A percentile compares a stretch with the other conserved stretches of the same genome.
Evolutionary conservation across 1,139 yeast genomes (phyloP).

Genomic region (Keqinozyma sinolaborantium): DNA sequence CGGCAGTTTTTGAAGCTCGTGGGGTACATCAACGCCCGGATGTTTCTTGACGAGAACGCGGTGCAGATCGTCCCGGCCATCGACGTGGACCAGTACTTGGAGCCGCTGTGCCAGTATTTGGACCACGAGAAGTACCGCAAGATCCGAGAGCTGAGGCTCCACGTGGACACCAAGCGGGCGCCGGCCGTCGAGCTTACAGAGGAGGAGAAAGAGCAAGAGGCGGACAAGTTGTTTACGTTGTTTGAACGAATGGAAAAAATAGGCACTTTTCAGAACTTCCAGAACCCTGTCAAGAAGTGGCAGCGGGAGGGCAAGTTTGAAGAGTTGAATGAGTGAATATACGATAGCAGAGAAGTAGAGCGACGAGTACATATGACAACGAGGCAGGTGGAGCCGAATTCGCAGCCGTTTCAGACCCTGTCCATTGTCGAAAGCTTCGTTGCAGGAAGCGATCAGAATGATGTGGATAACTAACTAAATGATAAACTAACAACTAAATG

Average conservation of each 20-base stretch:
- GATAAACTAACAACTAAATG: no score
- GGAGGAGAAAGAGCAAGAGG: constrained; percentile 53
- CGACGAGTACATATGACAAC: no score
- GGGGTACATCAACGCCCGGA: constrained; percentile 19
- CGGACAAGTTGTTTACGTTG: constrained; percentile 46
- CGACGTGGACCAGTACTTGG: constrained; percentile 12
- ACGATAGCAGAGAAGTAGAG: no score
- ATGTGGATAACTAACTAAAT: no score
- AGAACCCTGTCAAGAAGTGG: constrained; percentile 39
- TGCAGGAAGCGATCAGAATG: no score
- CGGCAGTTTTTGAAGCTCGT: constrained; percentile 18
- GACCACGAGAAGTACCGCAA: constrained; percentile 5
- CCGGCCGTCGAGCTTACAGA: constrained; percentile 24
- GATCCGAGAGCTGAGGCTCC: background rate
- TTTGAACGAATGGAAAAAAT: constrained; percentile 46
- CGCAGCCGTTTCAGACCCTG: no score
- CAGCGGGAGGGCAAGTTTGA: constrained; percentile 32
- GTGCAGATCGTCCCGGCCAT: constrained; percentile 14
- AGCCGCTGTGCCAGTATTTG: constrained; percentile 12
- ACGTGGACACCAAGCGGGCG: constrained; percentile 1
- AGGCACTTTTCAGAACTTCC: constrained; percentile 40
- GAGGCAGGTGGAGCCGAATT: no score
- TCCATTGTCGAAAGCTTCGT: no score
- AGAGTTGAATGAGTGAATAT: constrained; percentile 9
- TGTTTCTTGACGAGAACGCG: constrained; percentile 13